Conservation (phyloP, 371 early-diverging fungal genomes). For the Mucor plumbeus region DNA sequence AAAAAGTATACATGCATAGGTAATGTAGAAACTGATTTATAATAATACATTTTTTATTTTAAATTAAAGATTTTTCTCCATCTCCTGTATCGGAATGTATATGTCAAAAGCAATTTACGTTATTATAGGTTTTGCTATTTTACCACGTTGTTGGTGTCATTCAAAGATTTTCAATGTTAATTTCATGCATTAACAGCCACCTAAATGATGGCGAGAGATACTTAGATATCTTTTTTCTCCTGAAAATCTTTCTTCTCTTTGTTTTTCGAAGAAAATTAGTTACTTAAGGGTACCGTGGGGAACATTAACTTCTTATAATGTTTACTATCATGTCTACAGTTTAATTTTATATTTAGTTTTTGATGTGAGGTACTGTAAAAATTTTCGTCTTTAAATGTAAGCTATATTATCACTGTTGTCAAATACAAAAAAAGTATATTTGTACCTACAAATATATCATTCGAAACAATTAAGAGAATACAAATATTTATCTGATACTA, state of each 20-base stretch:
- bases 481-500: no score
- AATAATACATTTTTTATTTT: neutral
- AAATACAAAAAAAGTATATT: no score
- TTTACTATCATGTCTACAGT: conserved; percentile 1
- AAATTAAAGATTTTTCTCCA: neutral
- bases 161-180: neutral
- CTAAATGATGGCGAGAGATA: conserved; percentile 2
- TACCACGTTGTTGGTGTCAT: neutral
- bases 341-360: no score
- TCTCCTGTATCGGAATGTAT: neutral
- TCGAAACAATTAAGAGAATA: no score
- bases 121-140: neutral
- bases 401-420: no score
- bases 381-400: no score
- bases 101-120: neutral
- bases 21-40: no score
- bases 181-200: neutral
- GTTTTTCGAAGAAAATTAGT: neutral
- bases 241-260: neutral
- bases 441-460: no score
- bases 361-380: no score
- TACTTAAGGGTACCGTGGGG: neutral
- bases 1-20: no score
- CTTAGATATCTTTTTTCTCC: neutral
- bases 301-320: neutral